Evolutionary conservation across 192 early-diverging fungal genomes (phyloP), one percentile per base, ranked within the genome.

Genomic region (Lobosporangium transversale): DNA sequence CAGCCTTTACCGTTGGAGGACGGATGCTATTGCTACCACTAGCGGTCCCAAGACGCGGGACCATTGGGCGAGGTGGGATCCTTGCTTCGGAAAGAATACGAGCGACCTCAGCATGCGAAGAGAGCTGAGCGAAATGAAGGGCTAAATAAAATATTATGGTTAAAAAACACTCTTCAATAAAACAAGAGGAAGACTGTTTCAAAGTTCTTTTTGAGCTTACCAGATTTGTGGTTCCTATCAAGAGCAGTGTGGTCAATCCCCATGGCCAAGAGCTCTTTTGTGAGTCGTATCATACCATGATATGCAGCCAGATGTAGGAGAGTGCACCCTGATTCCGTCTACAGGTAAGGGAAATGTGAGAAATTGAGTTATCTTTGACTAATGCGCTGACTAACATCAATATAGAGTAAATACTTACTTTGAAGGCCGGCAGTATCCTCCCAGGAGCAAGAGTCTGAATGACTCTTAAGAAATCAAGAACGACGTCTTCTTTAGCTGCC

Each of bases 241-340:
- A 74, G 31, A 17, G 70, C 57, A 15, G 70, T 65, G 21, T 74
- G 62, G 33, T 74, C 70, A 10, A 74, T 74, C 4, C 70, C 70
- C 70, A 74, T 74, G 12, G 10, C 62, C 17, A 74, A 18, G 2
- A 74, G 36, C 14, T 65, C 70, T 17, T 44, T 56, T 17, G 57
- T 50, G 29, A 74, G 70, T 4, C 42, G 47, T 11, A 40, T 31
- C 70, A 74, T 74, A 7, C 57, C 57, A 14, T 45, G 42, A 4
- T 74, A 62, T 17, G 36, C 62, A 30, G 70, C 70, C 49, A 65
- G 36, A 35, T 74, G 70, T 7, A 74, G 56, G 11, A 74, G 40
- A 2, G 62, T 74, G 29, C 65, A 62, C 18, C 70, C 70, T 5
- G 48, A 52, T 7, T 65, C 62, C 9, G 44, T 74, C 70, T 74